Conservation (phyloP, 495 filamentous ascomycete species). For the Penicillium lagena region DNA sequence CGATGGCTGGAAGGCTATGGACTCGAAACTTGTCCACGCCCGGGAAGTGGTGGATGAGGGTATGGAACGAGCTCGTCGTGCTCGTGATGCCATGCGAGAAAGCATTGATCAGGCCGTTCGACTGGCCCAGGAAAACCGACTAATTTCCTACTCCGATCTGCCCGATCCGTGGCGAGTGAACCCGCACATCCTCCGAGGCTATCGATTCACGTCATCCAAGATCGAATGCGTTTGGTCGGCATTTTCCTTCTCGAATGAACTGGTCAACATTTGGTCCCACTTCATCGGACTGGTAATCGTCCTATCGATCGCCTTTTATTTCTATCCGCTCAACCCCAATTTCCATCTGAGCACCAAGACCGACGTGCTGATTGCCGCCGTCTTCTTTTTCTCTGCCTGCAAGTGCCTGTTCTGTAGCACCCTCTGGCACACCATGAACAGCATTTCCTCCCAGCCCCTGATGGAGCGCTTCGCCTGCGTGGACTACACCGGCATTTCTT, state of each 20-base stretch:
- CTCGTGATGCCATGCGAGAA: slow-evolving; percentile 69
- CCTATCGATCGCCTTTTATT: slow-evolving; percentile 88
- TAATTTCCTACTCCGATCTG: slow-evolving; percentile 84
- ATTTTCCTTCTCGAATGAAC: slow-evolving; percentile 82
- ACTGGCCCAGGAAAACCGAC: slow-evolving; percentile 70
- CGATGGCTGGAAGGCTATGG: slow-evolving; percentile 64
- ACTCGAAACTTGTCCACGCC: slow-evolving; percentile 67
- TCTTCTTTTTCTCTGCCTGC: slow-evolving; percentile 96
- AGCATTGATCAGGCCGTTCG: slow-evolving; percentile 74
- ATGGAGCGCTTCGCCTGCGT: slow-evolving; percentile 97
- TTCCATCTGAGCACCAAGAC: slow-evolving; percentile 80
- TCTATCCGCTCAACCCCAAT: slow-evolving; percentile 82
- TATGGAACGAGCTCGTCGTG: slow-evolving; percentile 69
- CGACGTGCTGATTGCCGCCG: slow-evolving; percentile 80
- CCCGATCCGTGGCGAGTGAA: slow-evolving; percentile 93
- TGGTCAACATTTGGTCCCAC: slow-evolving; percentile 98
- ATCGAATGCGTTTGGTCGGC: slow-evolving; percentile 78
- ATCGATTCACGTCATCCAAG: slow-evolving; percentile 88
- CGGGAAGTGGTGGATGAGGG: slow-evolving; percentile 80
- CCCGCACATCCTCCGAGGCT: slow-evolving; percentile 83
- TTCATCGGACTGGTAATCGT: slow-evolving; percentile 80
- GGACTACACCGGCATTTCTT: slow-evolving; percentile 95
- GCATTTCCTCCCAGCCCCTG: slow-evolving; percentile 78
- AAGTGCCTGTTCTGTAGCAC: slow-evolving; percentile 94
- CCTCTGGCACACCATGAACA: slow-evolving; percentile 98